A percentile compares a stretch with the other conserved stretches of the same genome.
phyloP scores from a whole-genome alignment of 2,329 filamentous ascomycete species.

The Aspergillus tamarii region DNA sequence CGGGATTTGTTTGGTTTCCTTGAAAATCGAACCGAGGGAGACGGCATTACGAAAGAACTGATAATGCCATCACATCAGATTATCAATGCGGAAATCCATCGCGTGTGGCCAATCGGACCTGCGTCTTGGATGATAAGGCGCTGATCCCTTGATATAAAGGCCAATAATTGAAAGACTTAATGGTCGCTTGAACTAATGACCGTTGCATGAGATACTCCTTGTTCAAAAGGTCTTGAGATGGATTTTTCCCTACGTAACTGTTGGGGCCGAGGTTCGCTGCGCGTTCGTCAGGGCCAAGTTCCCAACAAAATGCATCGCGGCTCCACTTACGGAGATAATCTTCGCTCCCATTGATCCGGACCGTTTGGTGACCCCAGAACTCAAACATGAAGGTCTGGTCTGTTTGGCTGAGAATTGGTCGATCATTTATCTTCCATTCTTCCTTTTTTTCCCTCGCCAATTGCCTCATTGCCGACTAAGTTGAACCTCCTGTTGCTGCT shows the following conservation, averaged over 20 bases:
- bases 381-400: background rate
- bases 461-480: background rate
- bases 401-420: background rate
- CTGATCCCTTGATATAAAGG: background rate
- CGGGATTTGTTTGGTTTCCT: background rate
- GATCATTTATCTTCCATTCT: constrained; percentile 2
- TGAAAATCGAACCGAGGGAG: background rate
- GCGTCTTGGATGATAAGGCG: background rate
- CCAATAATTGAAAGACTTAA: background rate
- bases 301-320: constrained; percentile 20
- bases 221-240: background rate
- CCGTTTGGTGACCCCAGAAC: constrained; percentile 2
- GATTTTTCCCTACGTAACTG: background rate
- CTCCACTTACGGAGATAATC: constrained; percentile 13
- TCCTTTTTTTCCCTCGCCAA: background rate
- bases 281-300: constrained; percentile 6
- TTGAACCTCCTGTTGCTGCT: background rate
- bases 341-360: constrained; percentile 8
- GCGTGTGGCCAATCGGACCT: background rate
- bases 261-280: constrained; percentile 15
- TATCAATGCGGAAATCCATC: background rate
- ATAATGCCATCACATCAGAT: background rate
- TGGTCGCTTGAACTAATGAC: background rate
- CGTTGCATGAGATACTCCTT: background rate
- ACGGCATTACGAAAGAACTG: background rate